Percentiles rank a stretch among this genome's conserved stretches.
Conservation (phyloP, 1,139 yeast genomes). For the Debaryomycetaceae sp. region DNA sequence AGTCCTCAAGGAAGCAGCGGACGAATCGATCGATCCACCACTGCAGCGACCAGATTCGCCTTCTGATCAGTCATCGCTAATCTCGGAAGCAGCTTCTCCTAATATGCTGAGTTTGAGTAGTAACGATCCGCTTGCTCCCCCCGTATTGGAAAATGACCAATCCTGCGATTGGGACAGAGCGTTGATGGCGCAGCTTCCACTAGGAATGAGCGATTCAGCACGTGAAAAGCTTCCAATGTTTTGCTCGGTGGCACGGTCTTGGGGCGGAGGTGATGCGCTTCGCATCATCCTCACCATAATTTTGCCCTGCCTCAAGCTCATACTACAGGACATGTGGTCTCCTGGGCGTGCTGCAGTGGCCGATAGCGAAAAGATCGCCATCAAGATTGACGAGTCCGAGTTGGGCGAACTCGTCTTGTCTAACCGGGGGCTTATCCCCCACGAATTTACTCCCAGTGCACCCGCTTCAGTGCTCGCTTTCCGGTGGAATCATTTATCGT, state of each 20-base stretch:
- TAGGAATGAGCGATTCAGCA: conserved; percentile 53
- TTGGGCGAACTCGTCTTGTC: conserved; percentile 12
- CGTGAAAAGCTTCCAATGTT: conserved; percentile 48
- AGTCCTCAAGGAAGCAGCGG: not conserved
- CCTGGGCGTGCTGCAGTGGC: conserved; percentile 12
- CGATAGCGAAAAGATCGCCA: conserved; percentile 26
- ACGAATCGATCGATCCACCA: not conserved
- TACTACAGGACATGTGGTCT: conserved; percentile 27
- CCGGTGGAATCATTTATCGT: conserved; percentile 49
- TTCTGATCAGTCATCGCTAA: conserved; percentile 3
- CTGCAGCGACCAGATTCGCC: too few species aligned
- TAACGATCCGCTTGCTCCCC: not conserved
- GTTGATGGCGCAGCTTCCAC: conserved; percentile 36
- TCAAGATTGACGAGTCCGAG: conserved; percentile 26
- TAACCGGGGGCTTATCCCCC: conserved; percentile 15
- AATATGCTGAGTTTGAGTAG: too few species aligned
- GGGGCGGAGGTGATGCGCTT: conserved; percentile 54
- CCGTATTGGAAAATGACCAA: not conserved
- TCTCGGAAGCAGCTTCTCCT: not conserved
- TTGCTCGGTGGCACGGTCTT: conserved; percentile 37
- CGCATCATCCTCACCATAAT: conserved; percentile 32
- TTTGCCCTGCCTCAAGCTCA: conserved; percentile 26
- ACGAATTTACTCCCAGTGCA: conserved; percentile 24
- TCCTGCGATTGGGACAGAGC: conserved; percentile 11
- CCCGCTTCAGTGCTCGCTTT: conserved; percentile 43